Base-by-base conservation (phyloP, 2,329 filamentous ascomycete genomes). In the Aspergillus brunneoviolaceus region DNA sequence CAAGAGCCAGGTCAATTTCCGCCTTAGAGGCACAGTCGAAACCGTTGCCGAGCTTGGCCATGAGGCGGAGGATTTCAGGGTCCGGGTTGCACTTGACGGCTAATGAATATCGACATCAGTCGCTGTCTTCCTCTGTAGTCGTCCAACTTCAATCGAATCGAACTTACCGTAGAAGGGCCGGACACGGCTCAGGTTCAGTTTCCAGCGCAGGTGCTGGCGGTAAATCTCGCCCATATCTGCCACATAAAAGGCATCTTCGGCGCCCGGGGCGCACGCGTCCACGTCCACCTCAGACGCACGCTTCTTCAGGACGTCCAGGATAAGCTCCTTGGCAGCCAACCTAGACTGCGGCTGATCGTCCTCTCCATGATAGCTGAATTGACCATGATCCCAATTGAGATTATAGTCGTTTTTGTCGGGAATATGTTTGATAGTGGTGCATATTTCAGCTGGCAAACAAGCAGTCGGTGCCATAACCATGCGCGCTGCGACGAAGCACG, bases 11-110 rank as follows among this genome's bases (percentile, higher is more conserved):
- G 77, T 99, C 93, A 70, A 99, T 97, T 81, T 99, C 95, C 66
- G 89, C 85, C 85, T 98, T 98, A 79, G 94, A 98, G 65, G 95
- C 95, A 79, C 95, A 99, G 80, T 99, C 95, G 77, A 99, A 99
- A 71, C 95, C 95, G 66, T 92, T 93, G 72, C 94, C 95, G 66
- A 99, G 85, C 68, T 87, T 88, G 64, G 91, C 87, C 72, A 99
- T 88, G 67, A 99, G 89, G 74, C 89, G 89, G 67, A 99, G 84
- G 65, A 99, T 89, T 79, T 91, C 88, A 52, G 89, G 86, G 79
- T 99, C 94, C 29, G 94, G 93, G 84, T 99, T 99, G 82, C 95
- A 99, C 82, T 99, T 99, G 83, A 99, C 94, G 69, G 94, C 94
- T 94, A 29, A 10, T 9, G 27, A 29, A 68, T 61, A 47, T 23